phyloP scores from a whole-genome alignment of 495 filamentous ascomycete species.

The Entonaema liquescens region DNA sequence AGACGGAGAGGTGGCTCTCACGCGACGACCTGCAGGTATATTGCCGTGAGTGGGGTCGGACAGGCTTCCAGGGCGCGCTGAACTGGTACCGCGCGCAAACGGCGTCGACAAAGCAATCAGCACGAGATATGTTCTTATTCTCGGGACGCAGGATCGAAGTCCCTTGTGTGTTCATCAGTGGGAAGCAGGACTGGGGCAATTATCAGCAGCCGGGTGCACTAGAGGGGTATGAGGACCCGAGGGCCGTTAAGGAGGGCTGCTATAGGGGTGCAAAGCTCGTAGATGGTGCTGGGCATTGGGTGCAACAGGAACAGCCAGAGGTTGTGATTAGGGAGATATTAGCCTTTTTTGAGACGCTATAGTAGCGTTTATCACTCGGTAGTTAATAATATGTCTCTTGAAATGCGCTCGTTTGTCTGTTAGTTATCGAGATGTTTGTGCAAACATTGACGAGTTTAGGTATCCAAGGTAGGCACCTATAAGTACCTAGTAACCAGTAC shows the following conservation, averaged over 20 bases:
- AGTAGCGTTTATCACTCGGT: background rate
- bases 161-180: constrained; percentile 66
- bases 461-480: no score
- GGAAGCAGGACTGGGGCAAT: constrained; percentile 71
- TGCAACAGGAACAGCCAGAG: constrained; percentile 70
- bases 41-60: constrained; percentile 66
- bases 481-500: no score
- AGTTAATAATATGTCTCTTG: background rate
- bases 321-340: constrained; percentile 61
- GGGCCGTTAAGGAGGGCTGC: constrained; percentile 48
- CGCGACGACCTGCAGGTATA: constrained; percentile 67
- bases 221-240: constrained; percentile 63
- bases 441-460: no score
- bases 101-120: constrained; percentile 51
- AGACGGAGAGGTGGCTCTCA: constrained; percentile 60
- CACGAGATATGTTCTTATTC: constrained; percentile 65
- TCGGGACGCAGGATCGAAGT: constrained; percentile 70
- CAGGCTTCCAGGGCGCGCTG: constrained; percentile 74
- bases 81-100: constrained; percentile 75
- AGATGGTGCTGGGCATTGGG: constrained; percentile 71
- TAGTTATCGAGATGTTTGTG: background rate
- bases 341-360: constrained; percentile 51
- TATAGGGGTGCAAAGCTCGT: constrained; percentile 62
- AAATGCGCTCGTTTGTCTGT: background rate
- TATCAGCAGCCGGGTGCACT: constrained; percentile 72